Evolutionary conservation across 768 basidiomycete species (phyloP).

Genomic region (Kwoniella sp.): DNA sequence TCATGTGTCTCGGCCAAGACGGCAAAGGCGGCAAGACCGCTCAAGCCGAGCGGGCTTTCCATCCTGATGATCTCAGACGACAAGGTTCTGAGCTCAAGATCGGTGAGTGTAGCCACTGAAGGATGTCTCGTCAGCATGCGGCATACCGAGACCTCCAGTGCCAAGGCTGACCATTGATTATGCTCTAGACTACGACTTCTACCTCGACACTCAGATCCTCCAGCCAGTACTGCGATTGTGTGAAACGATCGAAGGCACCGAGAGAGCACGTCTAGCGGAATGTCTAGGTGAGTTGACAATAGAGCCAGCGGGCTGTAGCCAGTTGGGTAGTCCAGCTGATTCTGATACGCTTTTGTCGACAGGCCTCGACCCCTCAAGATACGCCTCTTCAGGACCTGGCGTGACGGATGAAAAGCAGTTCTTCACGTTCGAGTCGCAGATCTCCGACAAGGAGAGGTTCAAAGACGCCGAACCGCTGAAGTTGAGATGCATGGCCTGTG

Average conservation of each 20-base stretch:
- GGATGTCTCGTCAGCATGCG: background rate
- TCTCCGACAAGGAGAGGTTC: conserved; percentile 86
- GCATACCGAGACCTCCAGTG: background rate
- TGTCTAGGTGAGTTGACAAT: conserved; percentile 73
- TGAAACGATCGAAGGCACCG: conserved; percentile 94
- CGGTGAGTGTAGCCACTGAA: conserved; percentile 60
- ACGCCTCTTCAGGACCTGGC: conserved; percentile 35
- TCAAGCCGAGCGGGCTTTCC: conserved; percentile 87
- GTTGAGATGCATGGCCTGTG: conserved; percentile 76
- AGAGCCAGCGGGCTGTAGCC: background rate
- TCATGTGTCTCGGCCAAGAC: conserved; percentile 77
- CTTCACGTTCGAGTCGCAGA: conserved; percentile 80
- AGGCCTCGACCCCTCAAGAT: conserved; percentile 56
- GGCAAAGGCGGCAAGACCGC: conserved; percentile 71
- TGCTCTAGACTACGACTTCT: conserved; percentile 79
- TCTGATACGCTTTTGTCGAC: background rate
- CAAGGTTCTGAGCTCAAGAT: conserved; percentile 70
- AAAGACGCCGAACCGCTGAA: conserved; percentile 71
- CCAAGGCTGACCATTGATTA: background rate
- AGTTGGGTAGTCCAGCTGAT: background rate
- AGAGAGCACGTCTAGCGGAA: conserved; percentile 86
- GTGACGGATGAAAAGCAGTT: conserved; percentile 68
- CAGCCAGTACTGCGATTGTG: conserved; percentile 94
- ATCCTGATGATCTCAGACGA: conserved; percentile 87
- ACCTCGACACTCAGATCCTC: conserved; percentile 85